A percentile compares a stretch with the other conserved stretches of the same genome.
Conservation (phyloP, 2,329 filamentous ascomycete species). For the Proliferodiscus dingleyae region DNA sequence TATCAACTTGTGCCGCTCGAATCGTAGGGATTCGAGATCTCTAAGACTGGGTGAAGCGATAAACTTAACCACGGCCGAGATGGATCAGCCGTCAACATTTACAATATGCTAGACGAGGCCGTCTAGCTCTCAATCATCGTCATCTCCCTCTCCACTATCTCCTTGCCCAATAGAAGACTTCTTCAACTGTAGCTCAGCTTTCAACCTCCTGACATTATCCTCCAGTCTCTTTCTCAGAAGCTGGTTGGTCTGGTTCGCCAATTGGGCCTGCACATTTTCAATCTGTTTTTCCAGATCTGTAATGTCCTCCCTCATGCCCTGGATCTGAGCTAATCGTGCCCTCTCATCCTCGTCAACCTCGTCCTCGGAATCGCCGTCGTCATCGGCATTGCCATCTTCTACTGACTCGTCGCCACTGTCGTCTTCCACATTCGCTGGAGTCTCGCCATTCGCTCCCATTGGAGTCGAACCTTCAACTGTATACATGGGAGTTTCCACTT, state of each 20-base stretch:
- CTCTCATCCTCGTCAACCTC: conserved; percentile 48
- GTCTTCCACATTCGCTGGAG: conserved; percentile 24
- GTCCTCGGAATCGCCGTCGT: conserved; percentile 37
- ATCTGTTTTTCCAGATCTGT: conserved; percentile 49
- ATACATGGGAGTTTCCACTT: conserved; percentile 33
- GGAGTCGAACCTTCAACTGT: conserved; percentile 22
- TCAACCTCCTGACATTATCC: conserved; percentile 44
- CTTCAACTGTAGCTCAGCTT: conserved; percentile 50
- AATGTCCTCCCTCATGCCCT: conserved; percentile 48
- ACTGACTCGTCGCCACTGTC: conserved; percentile 39
- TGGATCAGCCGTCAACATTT: too few relatives aligned
- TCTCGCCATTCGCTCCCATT: conserved; percentile 28
- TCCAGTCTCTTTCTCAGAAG: conserved; percentile 46
- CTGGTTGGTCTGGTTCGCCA: conserved; percentile 40
- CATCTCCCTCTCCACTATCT: conserved; percentile 29
- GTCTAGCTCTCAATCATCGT: conserved; percentile 10
- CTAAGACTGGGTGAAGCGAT: not conserved
- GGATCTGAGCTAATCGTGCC: conserved; percentile 41
- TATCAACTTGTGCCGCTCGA: not conserved
- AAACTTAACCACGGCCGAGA: too few relatives aligned
- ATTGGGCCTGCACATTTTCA: conserved; percentile 36
- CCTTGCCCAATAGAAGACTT: conserved; percentile 36
- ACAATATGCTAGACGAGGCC: too few relatives aligned
- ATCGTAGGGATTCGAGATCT: not conserved
- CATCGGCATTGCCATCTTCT: conserved; percentile 41